phyloP scores from a whole-genome alignment of 83 land plant species.

The Thuja plicata region DNA sequence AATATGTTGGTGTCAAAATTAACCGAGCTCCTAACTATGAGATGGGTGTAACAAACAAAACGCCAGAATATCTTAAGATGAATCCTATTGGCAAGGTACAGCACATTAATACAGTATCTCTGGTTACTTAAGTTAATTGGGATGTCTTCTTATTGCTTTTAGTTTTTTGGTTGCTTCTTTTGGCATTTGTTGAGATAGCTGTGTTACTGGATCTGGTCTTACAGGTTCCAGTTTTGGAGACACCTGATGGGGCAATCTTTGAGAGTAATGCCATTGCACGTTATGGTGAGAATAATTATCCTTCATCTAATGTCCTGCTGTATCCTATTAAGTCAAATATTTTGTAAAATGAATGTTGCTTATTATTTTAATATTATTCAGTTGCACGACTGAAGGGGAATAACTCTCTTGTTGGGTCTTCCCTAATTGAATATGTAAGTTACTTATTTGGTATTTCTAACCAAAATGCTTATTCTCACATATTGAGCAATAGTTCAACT shows the following conservation, averaged over 20 bases:
- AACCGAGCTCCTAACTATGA: slow-evolving; percentile 55
- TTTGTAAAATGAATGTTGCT: background rate
- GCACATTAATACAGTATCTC: background rate
- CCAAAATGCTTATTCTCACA: background rate
- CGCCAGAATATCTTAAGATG: slow-evolving; percentile 80
- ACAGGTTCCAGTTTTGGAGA: slow-evolving; percentile 83
- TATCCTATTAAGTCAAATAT: background rate
- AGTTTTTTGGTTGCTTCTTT: background rate
- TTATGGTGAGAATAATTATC: slow-evolving; percentile 50
- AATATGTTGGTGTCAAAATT: slow-evolving; percentile 72
- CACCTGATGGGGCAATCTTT: slow-evolving; percentile 92
- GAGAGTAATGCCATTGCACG: slow-evolving; percentile 98
- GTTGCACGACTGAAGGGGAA: slow-evolving; percentile 74
- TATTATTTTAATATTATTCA: slow-evolving; percentile 21
- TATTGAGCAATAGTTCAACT: background rate
- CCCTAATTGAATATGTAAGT: slow-evolving; percentile 67
- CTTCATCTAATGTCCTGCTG: background rate
- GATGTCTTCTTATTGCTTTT: background rate
- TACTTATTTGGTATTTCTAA: background rate
- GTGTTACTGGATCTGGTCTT: background rate
- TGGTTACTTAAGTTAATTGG: background rate
- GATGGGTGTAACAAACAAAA: slow-evolving; percentile 87
- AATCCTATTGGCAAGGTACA: slow-evolving; percentile 95
- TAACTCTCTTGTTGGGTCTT: slow-evolving; percentile 53
- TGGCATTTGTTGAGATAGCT: background rate